Percentiles rank a stretch among this genome's conserved stretches.
Conservation (phyloP, 176 grass and related monocot genomes). For the Coix lacrymajobi region DNA sequence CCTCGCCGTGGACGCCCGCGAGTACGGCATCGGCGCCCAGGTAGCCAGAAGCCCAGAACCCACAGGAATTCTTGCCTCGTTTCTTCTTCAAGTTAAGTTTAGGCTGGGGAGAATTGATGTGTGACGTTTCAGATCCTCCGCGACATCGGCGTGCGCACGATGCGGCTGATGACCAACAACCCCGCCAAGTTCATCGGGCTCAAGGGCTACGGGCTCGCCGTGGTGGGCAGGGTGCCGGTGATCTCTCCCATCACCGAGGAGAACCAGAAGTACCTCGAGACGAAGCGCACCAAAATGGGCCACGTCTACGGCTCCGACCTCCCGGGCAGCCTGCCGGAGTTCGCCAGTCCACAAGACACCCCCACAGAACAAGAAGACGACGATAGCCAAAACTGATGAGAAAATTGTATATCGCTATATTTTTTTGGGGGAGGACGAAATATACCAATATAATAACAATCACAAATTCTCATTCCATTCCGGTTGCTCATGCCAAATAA, state of each 20-base stretch:
- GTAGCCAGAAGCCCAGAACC: neutral
- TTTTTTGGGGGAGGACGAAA: neutral
- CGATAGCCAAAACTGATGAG: slow-evolving; percentile 22
- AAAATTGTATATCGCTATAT: neutral
- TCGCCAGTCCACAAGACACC: slow-evolving; percentile 27
- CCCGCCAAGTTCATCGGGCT: slow-evolving; percentile 91
- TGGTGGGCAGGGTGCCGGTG: slow-evolving; percentile 79
- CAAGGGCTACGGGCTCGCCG: slow-evolving; percentile 87
- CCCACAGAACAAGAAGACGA: neutral
- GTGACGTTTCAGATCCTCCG: slow-evolving; percentile 51
- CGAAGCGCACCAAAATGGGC: slow-evolving; percentile 88
- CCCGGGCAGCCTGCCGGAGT: slow-evolving; percentile 47
- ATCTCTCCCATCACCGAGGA: slow-evolving; percentile 85
- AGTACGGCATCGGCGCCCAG: slow-evolving; percentile 97
- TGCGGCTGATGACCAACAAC: slow-evolving; percentile 95
- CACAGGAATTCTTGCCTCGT: neutral
- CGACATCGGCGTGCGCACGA: slow-evolving; percentile 81
- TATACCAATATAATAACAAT: neutral
- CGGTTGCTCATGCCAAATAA: neutral
- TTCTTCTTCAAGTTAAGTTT: neutral
- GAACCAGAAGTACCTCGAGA: slow-evolving; percentile 93
- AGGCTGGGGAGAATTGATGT: neutral
- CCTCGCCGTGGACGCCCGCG: slow-evolving; percentile 74
- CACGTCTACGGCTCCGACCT: slow-evolving; percentile 97
- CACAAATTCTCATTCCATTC: neutral